phyloP scores from a whole-genome alignment of 176 grass and related monocot genomes.

The Urochloa ruziziensis region DNA sequence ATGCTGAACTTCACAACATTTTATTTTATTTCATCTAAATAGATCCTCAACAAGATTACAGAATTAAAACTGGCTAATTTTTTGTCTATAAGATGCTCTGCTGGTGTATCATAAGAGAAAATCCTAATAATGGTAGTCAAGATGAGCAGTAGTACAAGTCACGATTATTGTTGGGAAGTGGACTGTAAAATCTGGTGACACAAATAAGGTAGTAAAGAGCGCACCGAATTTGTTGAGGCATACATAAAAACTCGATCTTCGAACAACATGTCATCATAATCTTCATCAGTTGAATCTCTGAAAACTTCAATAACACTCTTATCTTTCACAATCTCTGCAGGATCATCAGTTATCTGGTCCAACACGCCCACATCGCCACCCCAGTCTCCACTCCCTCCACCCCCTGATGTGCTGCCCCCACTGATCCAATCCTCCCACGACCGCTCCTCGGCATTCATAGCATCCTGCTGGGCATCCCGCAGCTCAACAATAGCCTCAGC shows the following conservation, averaged over 20 bases:
- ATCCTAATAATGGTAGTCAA: neutral
- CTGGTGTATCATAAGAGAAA: neutral
- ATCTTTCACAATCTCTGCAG: constrained; percentile 58
- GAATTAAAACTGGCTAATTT: neutral
- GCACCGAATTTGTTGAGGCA: constrained; percentile 70
- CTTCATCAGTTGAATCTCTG: constrained; percentile 46
- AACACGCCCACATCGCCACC: constrained; percentile 23
- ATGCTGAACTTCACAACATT: neutral
- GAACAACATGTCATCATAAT: constrained; percentile 79
- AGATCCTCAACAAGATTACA: neutral
- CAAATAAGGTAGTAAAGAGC: constrained; percentile 22
- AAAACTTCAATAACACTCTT: constrained; percentile 56
- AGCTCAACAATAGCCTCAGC: constrained; percentile 87
- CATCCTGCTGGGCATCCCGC: constrained; percentile 66
- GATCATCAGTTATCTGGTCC: constrained; percentile 54
- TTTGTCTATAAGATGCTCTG: neutral
- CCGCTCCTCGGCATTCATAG: constrained; percentile 48
- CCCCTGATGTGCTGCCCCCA: constrained; percentile 30
- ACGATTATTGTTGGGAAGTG: neutral
- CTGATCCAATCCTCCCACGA: constrained; percentile 86
- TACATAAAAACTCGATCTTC: constrained; percentile 86
- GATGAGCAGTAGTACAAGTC: neutral
- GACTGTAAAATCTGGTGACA: neutral
- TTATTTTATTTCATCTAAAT: neutral
- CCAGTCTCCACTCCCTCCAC: constrained; percentile 50